Evolutionary conservation across 257 asterid species (phyloP).

Genomic region (Leptodermis oblonga): DNA sequence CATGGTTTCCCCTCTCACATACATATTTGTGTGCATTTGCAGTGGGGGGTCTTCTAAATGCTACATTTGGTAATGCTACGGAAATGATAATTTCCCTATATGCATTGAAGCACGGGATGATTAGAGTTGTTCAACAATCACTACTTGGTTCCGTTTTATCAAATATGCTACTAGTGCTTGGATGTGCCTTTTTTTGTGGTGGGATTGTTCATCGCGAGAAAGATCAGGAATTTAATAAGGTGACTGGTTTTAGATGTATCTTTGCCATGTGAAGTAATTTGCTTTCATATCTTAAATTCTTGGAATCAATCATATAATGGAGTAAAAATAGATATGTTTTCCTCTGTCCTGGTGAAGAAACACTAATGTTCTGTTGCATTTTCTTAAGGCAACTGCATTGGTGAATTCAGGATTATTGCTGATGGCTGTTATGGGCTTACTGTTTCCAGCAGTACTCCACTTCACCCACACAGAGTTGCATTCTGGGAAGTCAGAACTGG

Average conservation of each 20-base stretch:
- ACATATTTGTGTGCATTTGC: constrained; percentile 17
- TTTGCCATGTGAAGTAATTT: constrained; percentile 7
- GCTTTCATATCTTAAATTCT: constrained; percentile 10
- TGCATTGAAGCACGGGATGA: constrained; percentile 89
- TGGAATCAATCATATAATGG: not conserved
- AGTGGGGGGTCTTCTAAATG: constrained; percentile 98
- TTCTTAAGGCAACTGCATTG: constrained; percentile 73
- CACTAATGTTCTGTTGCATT: constrained; percentile 25
- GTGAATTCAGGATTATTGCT: constrained; percentile 89
- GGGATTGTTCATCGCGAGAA: constrained; percentile 68
- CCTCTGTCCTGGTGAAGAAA: constrained; percentile 12
- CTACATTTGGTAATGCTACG: constrained; percentile 95
- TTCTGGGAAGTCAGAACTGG: constrained; percentile 79
- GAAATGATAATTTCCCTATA: constrained; percentile 93
- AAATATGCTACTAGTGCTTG: constrained; percentile 94
- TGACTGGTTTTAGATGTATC: not conserved
- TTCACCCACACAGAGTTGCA: constrained; percentile 87
- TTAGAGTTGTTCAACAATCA: constrained; percentile 89
- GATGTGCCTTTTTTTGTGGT: constrained; percentile 95
- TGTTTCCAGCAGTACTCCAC: constrained; percentile 93
- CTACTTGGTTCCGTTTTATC: constrained; percentile 93
- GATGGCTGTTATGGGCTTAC: constrained; percentile 96
- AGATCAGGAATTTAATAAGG: constrained; percentile 86
- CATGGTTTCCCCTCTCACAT: not conserved
- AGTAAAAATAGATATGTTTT: not conserved